Evolutionary conservation across 148 eudicot genomes (phyloP).

Genomic region (Spergularia bocconei): DNA sequence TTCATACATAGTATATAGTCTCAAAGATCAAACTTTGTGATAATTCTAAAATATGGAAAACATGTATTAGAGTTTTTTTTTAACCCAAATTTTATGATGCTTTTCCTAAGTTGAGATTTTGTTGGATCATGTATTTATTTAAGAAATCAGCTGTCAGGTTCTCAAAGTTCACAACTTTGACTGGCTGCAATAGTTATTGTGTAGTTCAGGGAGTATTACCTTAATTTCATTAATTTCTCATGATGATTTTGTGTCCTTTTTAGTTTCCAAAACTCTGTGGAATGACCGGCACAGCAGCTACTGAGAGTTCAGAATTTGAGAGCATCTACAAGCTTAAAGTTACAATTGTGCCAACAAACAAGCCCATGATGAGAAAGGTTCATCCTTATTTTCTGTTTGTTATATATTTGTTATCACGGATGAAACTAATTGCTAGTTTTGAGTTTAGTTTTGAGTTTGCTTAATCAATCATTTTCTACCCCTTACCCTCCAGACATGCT

Average conservation of each 20-base stretch:
- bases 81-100: background rate
- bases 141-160: background rate
- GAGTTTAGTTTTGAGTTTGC: background rate
- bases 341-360: conserved; percentile 95
- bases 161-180: background rate
- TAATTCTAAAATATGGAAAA: background rate
- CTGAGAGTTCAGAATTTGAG: conserved; percentile 96
- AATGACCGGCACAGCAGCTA: conserved; percentile 99
- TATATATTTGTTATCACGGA: background rate
- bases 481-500: background rate
- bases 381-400: background rate
- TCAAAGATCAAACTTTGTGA: background rate
- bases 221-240: conserved; percentile 18
- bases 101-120: background rate
- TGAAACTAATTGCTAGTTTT: background rate
- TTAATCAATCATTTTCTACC: too few relatives aligned
- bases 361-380: conserved; percentile 98
- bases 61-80: background rate
- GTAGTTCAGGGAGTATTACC: background rate
- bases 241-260: conserved; percentile 23
- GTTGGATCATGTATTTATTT: background rate
- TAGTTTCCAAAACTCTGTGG: conserved; percentile 99
- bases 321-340: conserved; percentile 99
- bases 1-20: background rate
- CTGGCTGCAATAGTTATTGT: background rate